Evolutionary conservation across 2,329 filamentous ascomycete species (phyloP).

Genomic region (Elsinoe australis): DNA sequence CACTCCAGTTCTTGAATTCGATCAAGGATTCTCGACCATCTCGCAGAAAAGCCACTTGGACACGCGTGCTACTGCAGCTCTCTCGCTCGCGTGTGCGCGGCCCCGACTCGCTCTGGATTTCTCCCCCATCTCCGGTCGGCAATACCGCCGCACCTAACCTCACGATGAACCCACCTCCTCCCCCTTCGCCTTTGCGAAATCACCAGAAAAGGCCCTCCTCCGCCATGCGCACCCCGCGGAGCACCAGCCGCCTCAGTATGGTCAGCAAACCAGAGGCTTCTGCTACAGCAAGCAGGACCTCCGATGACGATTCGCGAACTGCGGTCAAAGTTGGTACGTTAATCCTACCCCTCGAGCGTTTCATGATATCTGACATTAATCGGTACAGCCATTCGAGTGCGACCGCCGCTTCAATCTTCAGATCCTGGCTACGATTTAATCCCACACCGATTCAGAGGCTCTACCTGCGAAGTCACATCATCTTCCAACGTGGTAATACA

Average conservation of each 20-base stretch:
- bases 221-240: conserved; percentile 31
- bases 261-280: conserved; percentile 43
- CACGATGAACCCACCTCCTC: conserved; percentile 14
- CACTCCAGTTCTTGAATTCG: too few species aligned
- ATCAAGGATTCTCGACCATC: too few species aligned
- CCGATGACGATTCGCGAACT: conserved; percentile 82
- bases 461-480: conserved; percentile 84
- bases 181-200: conserved; percentile 9
- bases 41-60: too few species aligned
- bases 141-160: background rate
- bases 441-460: conserved; percentile 86
- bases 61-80: background rate
- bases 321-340: conserved; percentile 92
- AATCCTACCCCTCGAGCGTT: conserved; percentile 20
- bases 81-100: background rate
- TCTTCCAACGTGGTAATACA: conserved; percentile 82
- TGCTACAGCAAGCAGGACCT: conserved; percentile 56
- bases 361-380: conserved; percentile 15
- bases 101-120: conserved; percentile 8
- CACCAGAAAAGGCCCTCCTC: conserved; percentile 14
- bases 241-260: conserved; percentile 79
- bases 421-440: conserved; percentile 94
- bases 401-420: conserved; percentile 70
- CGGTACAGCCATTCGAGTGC: conserved; percentile 73
- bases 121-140: background rate